Base-by-base conservation (phyloP, 495 filamentous ascomycete species). In the Penicillium cinerascens region DNA sequence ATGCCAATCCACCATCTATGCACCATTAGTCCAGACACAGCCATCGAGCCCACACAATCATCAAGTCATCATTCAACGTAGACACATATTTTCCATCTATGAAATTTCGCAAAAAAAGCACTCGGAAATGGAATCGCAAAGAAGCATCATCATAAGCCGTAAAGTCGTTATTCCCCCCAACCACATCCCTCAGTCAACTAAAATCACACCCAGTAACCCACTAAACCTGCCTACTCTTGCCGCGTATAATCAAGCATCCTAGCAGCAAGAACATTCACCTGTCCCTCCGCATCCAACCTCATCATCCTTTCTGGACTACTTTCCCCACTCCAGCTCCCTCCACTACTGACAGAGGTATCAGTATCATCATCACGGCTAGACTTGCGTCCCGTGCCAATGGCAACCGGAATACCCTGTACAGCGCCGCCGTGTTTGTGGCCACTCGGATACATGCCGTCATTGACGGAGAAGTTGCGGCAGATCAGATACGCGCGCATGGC, bases 401-500 rank as follows among this genome's bases (percentile, higher is more conserved):
- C 80, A 37, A 84, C 89, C 40, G 91, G 91, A 38, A 93, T 77
- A 36, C 91, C 91, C 80, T 96, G 91, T 65, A 93, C 80, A 42
- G 91, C 84, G 21, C 88, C 89, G 26, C 78, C 76, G 40, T 83
- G 79, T 74, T 89, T 77, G 74, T 89, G 77, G 65, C 89, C 74
- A 67, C 82, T 78, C 5, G 84, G 84, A 54, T 82, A 85, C 90
- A 92, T 95, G 72, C 92, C 92, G 61, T 95, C 93, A 70, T 96
- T 97, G 68, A 96, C 86, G 54, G 92, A 97, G 76, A 98, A 97
- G 75, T 96, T 96, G 67, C 92, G 87, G 78, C 93, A 98, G 53
- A 97, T 92, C 77, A 96, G 88, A 73, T 96, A 98, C 52, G 93
- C 93, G 55, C 89, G 86, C 86, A 93, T 96, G 54, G 93, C 93